A percentile compares a stretch with the other conserved stretches of the same genome.
phyloP scores from a whole-genome alignment of 2,329 filamentous ascomycete genomes.

The Madurella fahalii region DNA sequence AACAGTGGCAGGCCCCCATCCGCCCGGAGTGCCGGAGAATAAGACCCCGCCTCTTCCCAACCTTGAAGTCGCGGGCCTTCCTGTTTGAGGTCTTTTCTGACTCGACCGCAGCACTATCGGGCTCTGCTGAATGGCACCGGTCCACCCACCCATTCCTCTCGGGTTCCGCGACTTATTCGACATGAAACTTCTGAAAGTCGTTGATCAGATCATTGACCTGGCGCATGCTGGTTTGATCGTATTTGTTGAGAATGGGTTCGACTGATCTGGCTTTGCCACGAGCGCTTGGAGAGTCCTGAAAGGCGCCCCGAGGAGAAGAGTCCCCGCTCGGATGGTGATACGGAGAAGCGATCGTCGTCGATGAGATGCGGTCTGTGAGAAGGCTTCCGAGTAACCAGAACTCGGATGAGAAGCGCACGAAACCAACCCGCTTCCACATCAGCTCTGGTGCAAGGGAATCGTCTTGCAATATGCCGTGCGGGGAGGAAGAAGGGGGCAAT shows the following conservation, averaged over 20 bases:
- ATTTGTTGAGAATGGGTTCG: slow-evolving; percentile 33
- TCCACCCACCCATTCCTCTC: too few relatives aligned
- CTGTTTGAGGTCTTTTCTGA: too few relatives aligned
- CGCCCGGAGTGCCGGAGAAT: too few relatives aligned
- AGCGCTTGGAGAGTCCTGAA: background rate
- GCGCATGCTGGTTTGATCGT: slow-evolving; percentile 38
- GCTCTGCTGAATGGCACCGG: too few relatives aligned
- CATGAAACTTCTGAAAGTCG: slow-evolving; percentile 32
- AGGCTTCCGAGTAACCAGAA: slow-evolving; percentile 36
- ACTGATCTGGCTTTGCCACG: slow-evolving; percentile 8
- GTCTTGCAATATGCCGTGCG: slow-evolving; percentile 19
- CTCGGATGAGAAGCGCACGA: slow-evolving; percentile 31
- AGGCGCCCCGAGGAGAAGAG: background rate
- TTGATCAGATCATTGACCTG: slow-evolving; percentile 38
- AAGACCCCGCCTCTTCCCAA: background rate
- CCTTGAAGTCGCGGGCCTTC: too few relatives aligned
- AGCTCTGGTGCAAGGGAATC: slow-evolving; percentile 21
- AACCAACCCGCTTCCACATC: slow-evolving; percentile 35
- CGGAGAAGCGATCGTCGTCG: background rate
- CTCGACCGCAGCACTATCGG: too few relatives aligned
- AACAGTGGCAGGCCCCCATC: background rate
- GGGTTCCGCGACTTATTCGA: slow-evolving; percentile 11
- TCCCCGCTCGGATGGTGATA: background rate
- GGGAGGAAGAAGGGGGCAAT: slow-evolving; percentile 11
- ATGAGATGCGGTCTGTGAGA: slow-evolving; percentile 28